Base-by-base conservation (phyloP, 2,329 filamentous ascomycete genomes). In the Fusarium sp. region DNA sequence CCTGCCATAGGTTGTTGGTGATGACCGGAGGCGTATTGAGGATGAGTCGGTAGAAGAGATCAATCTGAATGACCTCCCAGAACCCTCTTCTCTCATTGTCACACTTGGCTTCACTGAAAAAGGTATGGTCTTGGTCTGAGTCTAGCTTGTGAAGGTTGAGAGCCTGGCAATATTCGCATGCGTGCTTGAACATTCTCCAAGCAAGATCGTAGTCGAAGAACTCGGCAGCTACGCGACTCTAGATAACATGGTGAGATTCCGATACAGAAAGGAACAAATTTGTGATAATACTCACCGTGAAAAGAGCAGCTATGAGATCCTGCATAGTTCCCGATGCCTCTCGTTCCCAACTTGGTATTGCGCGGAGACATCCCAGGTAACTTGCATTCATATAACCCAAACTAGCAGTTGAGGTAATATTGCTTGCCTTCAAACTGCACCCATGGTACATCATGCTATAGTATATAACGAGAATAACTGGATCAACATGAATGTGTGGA, bases 41-140 rank as follows among this genome's bases (percentile, higher is more conserved):
- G 1, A 77, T 52, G 1, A 77, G 71, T 1, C 76, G 69, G 53
- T 73, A 76, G 49, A 75, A 77, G 15, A 76, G 67, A 23, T 77
- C 76, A 15, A 75, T 67, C 25, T 77, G 75, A 2, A 77, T 71
- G 4, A 77, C 69, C n/a, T 76, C 74, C 76, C 76, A 77, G 27
- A 77, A 76, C 0, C 71, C 73, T 23, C 71, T 71, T 11, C 76
- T 70, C 23, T 77, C 74, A 2, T 70, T 63, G 9, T 72, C 66
- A 21, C 58, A 69, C 21, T 46, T 69, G 20, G 61, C 60, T 6
- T 52, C 59, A 9, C 60, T 49, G 14, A 57, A 53, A 13, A 54
- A 70, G 2, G 58, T 53, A 11, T 46, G 40, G 23, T 55, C 58
- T 11, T 70, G 69, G 11, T 69, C 67, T 6, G 68, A 74, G 43